phyloP scores from a whole-genome alignment of 371 early-diverging fungal species.

The Zancudomyces culisetae region DNA sequence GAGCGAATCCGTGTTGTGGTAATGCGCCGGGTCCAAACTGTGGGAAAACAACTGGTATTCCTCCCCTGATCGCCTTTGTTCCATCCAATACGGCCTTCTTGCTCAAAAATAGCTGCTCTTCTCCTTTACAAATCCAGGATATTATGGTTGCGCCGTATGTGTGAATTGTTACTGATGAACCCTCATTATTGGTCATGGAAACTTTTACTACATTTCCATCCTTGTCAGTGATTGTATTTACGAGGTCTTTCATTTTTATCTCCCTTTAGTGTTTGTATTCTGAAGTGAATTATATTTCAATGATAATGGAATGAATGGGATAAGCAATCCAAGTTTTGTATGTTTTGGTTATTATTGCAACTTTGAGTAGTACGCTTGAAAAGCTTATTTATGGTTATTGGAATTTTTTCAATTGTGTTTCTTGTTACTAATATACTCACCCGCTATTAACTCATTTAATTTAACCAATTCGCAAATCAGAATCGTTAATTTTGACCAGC shows the following conservation, averaged over 20 bases:
- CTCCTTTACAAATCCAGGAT: slow-evolving; percentile 25
- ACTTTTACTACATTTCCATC: not conserved
- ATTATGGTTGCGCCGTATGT: slow-evolving; percentile 28
- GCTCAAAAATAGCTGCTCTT: slow-evolving; percentile 28
- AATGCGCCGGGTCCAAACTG: slow-evolving; percentile 26
- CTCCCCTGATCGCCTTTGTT: slow-evolving; percentile 28
- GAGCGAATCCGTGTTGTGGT: slow-evolving; percentile 65
- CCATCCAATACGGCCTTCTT: slow-evolving; percentile 19
- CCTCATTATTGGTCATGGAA: not conserved
- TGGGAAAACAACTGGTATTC: slow-evolving; percentile 32
- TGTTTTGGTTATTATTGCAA: too few species aligned
- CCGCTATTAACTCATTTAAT: too few species aligned
- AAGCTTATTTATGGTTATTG: too few species aligned
- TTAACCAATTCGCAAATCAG: too few species aligned
- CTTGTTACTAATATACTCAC: too few species aligned
- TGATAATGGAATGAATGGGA: too few species aligned
- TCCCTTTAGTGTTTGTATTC: too few species aligned
- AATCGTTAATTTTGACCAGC: too few species aligned
- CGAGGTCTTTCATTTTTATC: not conserved
- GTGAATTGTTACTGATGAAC: slow-evolving; percentile 12
- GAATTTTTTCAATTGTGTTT: too few species aligned
- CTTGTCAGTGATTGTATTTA: slow-evolving; percentile 2
- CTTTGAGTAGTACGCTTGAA: too few species aligned
- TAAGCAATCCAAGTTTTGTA: too few species aligned
- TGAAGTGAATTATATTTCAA: too few species aligned